A percentile compares a stretch with the other conserved stretches of the same genome.
Conservation (phyloP, 2,329 filamentous ascomycete species). For the Byssochlamys sp. region DNA sequence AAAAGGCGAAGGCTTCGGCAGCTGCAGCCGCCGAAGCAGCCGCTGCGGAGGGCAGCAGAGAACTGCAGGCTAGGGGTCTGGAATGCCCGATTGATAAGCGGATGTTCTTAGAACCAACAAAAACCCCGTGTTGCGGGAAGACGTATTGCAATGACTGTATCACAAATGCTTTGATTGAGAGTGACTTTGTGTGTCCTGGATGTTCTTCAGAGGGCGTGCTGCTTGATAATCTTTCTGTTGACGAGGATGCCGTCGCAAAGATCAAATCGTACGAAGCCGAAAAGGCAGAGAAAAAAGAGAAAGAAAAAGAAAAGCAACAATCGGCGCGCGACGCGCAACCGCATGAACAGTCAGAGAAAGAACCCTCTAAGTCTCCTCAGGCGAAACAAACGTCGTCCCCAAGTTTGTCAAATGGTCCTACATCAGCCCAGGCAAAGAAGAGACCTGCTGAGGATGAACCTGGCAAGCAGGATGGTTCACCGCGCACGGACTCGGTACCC, state of each 20-base stretch:
- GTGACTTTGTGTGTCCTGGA: constrained; percentile 88
- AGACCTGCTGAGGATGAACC: constrained; percentile 66
- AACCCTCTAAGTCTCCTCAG: constrained; percentile 5
- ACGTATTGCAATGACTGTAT: constrained; percentile 99
- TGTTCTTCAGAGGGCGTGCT: constrained; percentile 85
- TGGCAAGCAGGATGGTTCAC: constrained; percentile 48
- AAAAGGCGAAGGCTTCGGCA: constrained; percentile 78
- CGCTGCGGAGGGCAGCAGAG: constrained; percentile 68
- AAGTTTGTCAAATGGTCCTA: constrained; percentile 22
- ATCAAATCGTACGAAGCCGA: constrained; percentile 64
- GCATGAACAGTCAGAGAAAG: constrained; percentile 10
- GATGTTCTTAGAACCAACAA: constrained; percentile 96
- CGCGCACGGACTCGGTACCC: constrained; percentile 27
- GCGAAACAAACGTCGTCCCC: constrained; percentile 19
- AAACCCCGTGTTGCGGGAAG: constrained; percentile 95
- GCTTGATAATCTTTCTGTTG: constrained; percentile 78
- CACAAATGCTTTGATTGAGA: constrained; percentile 95
- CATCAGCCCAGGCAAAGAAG: constrained; percentile 55
- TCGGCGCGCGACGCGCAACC: constrained; percentile 14
- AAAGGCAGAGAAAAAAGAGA: constrained; percentile 37
- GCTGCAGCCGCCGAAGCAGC: constrained; percentile 73
- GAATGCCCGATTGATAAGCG: constrained; percentile 95
- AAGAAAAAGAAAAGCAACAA: constrained; percentile 31
- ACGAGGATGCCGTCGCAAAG: constrained; percentile 68
- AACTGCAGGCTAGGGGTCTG: constrained; percentile 75